Evolutionary conservation across 129 eudicot species (phyloP), one percentile per base, ranked within the genome.

Genomic region (Centaurea solstitialis): DNA sequence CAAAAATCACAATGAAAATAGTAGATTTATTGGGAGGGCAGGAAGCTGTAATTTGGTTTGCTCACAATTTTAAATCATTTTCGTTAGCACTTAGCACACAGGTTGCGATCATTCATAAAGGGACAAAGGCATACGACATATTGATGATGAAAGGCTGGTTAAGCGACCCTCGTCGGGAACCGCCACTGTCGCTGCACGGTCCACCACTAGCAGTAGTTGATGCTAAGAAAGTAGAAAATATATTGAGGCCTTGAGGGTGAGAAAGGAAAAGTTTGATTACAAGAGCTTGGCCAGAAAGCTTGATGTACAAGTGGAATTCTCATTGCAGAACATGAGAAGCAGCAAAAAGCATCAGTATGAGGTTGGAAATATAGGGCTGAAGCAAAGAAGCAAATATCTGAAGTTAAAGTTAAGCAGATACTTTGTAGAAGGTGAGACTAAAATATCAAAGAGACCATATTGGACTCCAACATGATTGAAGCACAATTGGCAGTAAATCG

Each of bases 251-350:
- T 50, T 50, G 62, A 57, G 20, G 65, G 65, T 57, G 85, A 92
- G 90, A 22, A 94, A 94, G 72, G 97, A 94, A 76, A 97, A 94
- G 81, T 94, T 90, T 83, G 97, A 94, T 79, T 94, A 94, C 89
- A 94, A 94, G 82, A 94, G 98, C 85, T 90, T 94, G 78, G 92
- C 98, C 8, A 89, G 98, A 88, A 92, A 88, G 86, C 97, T 94
- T 86, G 98, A 89, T 76, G 85, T 94, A 65, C 96, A 94, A 80
- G 73, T 94, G 26, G 98, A 94, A 81, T 92, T 57, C 96, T 92
- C 75, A 88, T 87, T 81, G 96, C 96, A 41, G 94, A 94, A 76
- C 85, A 93, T 37, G 97, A 94, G 85, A 87, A 97, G 78, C 89
- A 88, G 76, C 97, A 90, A 73, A 92, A 94, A 83, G 89, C 83